These are phyloP conservation scores for Pichia sp. DNA, from an alignment of 1,139 yeast species.

Conservation along the genomic window DNA sequence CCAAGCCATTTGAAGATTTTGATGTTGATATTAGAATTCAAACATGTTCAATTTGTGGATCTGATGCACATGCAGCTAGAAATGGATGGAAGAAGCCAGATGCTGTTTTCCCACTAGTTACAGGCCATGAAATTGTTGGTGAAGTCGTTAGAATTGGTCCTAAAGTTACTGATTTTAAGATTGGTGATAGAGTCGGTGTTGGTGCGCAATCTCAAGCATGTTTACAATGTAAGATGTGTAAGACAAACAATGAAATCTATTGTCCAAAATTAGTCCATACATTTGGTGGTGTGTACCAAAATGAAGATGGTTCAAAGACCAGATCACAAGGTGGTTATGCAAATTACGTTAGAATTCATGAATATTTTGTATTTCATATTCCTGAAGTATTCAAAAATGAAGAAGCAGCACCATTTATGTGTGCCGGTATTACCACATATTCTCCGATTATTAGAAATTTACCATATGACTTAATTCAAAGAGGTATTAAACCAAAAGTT, in stretches of 20 bases:
- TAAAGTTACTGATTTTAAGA: constrained; percentile 38
- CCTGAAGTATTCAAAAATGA: constrained; percentile 46
- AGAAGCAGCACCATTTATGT: constrained; percentile 57
- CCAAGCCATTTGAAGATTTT: constrained; percentile 47
- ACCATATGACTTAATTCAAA: constrained; percentile 12
- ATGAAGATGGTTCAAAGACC: constrained; percentile 29
- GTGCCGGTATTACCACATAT: constrained; percentile 62
- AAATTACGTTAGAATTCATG: constrained; percentile 48
- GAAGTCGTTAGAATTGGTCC: constrained; percentile 40
- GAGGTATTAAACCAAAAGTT: constrained; percentile 39
- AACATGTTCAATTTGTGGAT: constrained; percentile 59
- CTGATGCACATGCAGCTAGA: constrained; percentile 40
- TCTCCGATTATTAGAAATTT: constrained; percentile 45
- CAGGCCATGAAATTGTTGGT: constrained; percentile 46
- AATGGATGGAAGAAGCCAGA: constrained; percentile 36
- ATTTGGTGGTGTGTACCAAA: constrained; percentile 36
- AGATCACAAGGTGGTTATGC: constrained; percentile 57
- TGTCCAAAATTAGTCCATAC: constrained; percentile 40
- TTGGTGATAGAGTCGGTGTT: constrained; percentile 58
- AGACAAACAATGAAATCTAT: constrained; percentile 42
- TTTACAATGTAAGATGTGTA: constrained; percentile 42
- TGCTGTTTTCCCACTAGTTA: constrained; percentile 28
- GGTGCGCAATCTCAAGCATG: constrained; percentile 52
- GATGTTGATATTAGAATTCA: constrained; percentile 44
- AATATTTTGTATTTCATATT: constrained; percentile 47